phyloP scores from a whole-genome alignment of 2,329 filamentous ascomycete species.

The Alternaria solani region DNA sequence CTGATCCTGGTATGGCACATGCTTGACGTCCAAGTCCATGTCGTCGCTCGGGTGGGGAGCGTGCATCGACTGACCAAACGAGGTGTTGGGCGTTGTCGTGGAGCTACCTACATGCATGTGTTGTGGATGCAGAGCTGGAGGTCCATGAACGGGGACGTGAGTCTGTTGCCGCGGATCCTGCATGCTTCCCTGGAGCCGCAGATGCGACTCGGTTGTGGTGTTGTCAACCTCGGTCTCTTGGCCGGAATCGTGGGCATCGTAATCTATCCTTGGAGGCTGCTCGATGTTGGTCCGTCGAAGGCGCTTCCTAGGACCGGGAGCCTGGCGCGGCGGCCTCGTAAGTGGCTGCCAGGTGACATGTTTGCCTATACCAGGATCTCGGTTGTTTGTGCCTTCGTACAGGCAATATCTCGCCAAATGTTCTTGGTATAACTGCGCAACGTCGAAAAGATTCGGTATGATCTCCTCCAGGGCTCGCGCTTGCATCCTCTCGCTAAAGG shows the following conservation, averaged over 20 bases:
- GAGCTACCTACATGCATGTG: not conserved
- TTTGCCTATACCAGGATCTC: slow-evolving; percentile 32
- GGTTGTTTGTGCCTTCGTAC: slow-evolving; percentile 31
- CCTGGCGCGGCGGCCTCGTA: slow-evolving; percentile 27
- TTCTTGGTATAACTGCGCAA: slow-evolving; percentile 41
- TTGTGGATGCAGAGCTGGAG: not conserved
- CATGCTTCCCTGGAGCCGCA: not conserved
- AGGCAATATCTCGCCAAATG: slow-evolving; percentile 36
- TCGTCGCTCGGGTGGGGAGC: slow-evolving; percentile 10
- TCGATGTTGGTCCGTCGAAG: slow-evolving; percentile 9
- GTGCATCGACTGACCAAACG: slow-evolving; percentile 20
- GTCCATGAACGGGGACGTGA: not conserved
- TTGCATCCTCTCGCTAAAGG: slow-evolving; percentile 39
- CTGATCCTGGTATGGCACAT: slow-evolving; percentile 6
- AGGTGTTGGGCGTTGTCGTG: slow-evolving; percentile 4
- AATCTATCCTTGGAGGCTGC: slow-evolving; percentile 1
- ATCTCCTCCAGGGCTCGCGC: slow-evolving; percentile 34
- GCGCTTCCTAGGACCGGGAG: slow-evolving; percentile 19
- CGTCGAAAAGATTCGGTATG: slow-evolving; percentile 39
- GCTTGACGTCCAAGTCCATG: slow-evolving; percentile 24
- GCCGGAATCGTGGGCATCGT: slow-evolving; percentile 16
- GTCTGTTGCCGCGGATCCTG: not conserved
- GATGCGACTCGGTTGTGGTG: slow-evolving; percentile 3
- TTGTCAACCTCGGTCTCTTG: slow-evolving; percentile 38
- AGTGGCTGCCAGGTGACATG: slow-evolving; percentile 34